These are phyloP conservation scores for Ogataea nitratoaversa DNA, from an alignment of 805 yeast species.

Conservation along the genomic window DNA sequence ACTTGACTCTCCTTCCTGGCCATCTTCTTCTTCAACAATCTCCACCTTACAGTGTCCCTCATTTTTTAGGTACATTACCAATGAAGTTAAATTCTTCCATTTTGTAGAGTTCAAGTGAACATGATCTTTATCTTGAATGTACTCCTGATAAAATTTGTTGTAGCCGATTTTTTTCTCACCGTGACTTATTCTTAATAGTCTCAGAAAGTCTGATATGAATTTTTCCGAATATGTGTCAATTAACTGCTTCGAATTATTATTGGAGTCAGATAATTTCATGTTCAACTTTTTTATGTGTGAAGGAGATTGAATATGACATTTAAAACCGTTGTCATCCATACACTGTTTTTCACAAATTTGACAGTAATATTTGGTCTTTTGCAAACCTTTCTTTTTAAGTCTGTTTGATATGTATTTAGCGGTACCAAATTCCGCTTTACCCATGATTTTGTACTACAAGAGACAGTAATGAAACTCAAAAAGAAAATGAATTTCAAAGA, in stretches of 20 bases:
- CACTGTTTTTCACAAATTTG: slow-evolving; percentile 92
- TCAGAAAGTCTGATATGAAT: slow-evolving; percentile 63
- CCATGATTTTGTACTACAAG: no score
- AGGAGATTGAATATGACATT: slow-evolving; percentile 82
- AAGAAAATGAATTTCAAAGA: no score
- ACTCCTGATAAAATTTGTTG: slow-evolving; percentile 86
- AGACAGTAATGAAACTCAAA: no score
- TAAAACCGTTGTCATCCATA: slow-evolving; percentile 92
- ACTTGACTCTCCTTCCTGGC: not conserved
- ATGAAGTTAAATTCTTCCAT: slow-evolving; percentile 68
- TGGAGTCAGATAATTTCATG: slow-evolving; percentile 39
- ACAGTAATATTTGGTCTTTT: slow-evolving; percentile 82
- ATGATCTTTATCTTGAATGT: slow-evolving; percentile 77
- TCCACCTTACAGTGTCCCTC: slow-evolving; percentile 53
- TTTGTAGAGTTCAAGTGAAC: slow-evolving; percentile 87
- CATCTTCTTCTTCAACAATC: slow-evolving; percentile 32
- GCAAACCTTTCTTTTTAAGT: slow-evolving; percentile 80
- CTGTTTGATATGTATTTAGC: slow-evolving; percentile 72
- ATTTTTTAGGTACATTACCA: slow-evolving; percentile 56
- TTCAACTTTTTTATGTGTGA: slow-evolving; percentile 62
- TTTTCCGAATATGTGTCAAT: slow-evolving; percentile 55
- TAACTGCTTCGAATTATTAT: slow-evolving; percentile 23
- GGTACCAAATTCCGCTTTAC: slow-evolving; percentile 56
- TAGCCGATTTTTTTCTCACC: slow-evolving; percentile 79
- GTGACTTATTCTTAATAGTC: slow-evolving; percentile 59